These are phyloP conservation scores for Xylaria polymorpha DNA, from an alignment of 2,329 filamentous ascomycete genomes.

Conservation along the genomic window DNA sequence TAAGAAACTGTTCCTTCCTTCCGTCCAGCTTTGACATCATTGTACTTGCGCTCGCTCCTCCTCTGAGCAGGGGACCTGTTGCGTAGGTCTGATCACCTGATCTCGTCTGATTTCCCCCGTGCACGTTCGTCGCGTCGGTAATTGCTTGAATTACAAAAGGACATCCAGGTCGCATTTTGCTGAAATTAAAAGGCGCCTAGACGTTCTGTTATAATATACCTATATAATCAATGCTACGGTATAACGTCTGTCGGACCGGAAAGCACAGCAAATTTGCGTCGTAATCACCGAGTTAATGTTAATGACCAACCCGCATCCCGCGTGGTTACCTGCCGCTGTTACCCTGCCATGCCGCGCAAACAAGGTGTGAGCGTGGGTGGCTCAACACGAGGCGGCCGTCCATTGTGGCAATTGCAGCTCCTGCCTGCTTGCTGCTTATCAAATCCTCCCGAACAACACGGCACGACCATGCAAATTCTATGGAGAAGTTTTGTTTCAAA, in stretches of 20 bases:
- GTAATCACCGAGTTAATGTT: background rate
- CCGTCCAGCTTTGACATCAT: conserved; percentile 24
- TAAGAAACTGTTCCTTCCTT: background rate
- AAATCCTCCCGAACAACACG: background rate
- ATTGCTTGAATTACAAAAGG: background rate
- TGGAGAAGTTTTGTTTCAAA: conserved; percentile 9
- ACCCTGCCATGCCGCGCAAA: conserved; percentile 21
- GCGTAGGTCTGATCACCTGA: conserved; percentile 23
- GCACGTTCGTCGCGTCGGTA: conserved; percentile 6
- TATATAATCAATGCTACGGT: background rate
- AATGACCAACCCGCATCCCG: conserved; percentile 13
- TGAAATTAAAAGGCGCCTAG: background rate
- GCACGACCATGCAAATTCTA: conserved; percentile 2
- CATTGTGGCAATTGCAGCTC: conserved; percentile 5
- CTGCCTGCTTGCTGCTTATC: conserved; percentile 3
- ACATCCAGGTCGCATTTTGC: background rate
- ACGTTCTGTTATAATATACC: background rate
- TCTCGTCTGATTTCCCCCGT: conserved; percentile 15
- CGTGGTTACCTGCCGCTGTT: conserved; percentile 14
- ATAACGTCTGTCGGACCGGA: conserved; percentile 6
- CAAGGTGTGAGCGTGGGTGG: background rate
- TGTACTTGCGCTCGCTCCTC: background rate
- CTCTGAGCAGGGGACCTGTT: background rate
- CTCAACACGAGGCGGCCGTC: conserved; percentile 19
- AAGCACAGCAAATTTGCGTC: conserved; percentile 19